Conservation (phyloP, 257 asterid genomes). For the Lantana camara region DNA sequence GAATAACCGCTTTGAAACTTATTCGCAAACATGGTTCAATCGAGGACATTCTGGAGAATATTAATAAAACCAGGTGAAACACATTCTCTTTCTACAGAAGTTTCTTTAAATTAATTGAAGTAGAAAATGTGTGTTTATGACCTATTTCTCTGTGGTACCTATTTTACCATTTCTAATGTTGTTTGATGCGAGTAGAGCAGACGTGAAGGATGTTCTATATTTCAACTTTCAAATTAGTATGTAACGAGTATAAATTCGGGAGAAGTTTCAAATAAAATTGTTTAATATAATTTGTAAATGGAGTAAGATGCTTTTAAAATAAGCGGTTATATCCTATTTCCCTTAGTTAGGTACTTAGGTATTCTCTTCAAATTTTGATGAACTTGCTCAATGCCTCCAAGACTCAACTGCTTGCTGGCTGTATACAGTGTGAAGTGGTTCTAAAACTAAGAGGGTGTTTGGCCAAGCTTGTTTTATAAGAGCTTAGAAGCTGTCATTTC, state of each 20-base stretch:
- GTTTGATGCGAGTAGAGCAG: neutral
- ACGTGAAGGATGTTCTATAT: slow-evolving; percentile 5
- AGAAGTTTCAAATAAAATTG: slow-evolving; percentile 1
- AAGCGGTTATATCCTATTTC: neutral
- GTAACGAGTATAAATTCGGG: neutral
- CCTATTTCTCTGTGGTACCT: neutral
- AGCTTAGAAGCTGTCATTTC: no score
- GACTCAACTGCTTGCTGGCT: neutral
- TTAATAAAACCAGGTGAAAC: slow-evolving; percentile 86
- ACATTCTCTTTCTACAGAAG: slow-evolving; percentile 13
- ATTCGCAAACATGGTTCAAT: slow-evolving; percentile 92
- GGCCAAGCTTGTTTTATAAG: neutral
- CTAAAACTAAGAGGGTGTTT: neutral
- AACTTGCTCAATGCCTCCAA: slow-evolving; percentile 1
- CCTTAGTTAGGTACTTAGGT: no score
- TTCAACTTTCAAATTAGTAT: slow-evolving; percentile 12
- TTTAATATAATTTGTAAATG: neutral
- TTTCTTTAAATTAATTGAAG: slow-evolving; percentile 12
- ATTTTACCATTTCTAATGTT: neutral
- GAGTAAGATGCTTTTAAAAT: neutral
- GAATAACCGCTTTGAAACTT: slow-evolving; percentile 92
- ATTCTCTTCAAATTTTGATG: neutral
- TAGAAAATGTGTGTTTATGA: neutral
- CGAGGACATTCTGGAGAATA: slow-evolving; percentile 82
- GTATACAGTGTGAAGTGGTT: slow-evolving; percentile 3